Percentiles rank a stretch among this genome's conserved stretches.
These are phyloP conservation scores for Tetrahymena borealis DNA, from an alignment of 73 alveolate species.

Conservation along the genomic window DNA sequence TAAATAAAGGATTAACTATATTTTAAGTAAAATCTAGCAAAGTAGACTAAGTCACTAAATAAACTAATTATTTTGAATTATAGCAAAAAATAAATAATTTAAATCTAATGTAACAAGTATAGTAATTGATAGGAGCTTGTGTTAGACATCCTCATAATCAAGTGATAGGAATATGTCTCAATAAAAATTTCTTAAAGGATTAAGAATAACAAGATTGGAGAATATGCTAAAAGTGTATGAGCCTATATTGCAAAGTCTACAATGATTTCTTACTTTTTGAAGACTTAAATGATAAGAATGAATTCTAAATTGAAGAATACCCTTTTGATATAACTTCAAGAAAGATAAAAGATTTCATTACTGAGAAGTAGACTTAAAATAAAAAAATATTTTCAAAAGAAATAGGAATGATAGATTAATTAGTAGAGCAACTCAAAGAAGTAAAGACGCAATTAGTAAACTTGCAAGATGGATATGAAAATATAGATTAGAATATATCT, in stretches of 20 bases:
- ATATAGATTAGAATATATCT: neutral
- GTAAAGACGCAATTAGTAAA: neutral
- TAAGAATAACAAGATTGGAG: neutral
- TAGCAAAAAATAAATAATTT: too few species aligned
- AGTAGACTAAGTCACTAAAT: too few species aligned
- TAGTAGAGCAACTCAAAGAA: neutral
- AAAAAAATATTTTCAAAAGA: neutral
- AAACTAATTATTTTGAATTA: too few species aligned
- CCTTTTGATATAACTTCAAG: neutral
- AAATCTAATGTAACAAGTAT: neutral
- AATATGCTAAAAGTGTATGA: neutral
- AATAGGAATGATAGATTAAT: neutral
- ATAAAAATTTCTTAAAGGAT: neutral
- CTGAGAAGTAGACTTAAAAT: neutral
- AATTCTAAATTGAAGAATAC: neutral
- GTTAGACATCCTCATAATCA: neutral
- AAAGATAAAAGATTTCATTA: neutral
- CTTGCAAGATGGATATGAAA: neutral
- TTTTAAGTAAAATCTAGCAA: too few species aligned
- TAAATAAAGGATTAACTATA: too few species aligned
- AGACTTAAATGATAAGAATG: neutral
- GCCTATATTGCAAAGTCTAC: neutral
- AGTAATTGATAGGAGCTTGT: neutral
- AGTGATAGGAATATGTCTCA: neutral
- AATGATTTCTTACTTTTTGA: neutral